phyloP scores from a whole-genome alignment of 768 basidiomycete species.

The Xerocomellus amylosporus region DNA sequence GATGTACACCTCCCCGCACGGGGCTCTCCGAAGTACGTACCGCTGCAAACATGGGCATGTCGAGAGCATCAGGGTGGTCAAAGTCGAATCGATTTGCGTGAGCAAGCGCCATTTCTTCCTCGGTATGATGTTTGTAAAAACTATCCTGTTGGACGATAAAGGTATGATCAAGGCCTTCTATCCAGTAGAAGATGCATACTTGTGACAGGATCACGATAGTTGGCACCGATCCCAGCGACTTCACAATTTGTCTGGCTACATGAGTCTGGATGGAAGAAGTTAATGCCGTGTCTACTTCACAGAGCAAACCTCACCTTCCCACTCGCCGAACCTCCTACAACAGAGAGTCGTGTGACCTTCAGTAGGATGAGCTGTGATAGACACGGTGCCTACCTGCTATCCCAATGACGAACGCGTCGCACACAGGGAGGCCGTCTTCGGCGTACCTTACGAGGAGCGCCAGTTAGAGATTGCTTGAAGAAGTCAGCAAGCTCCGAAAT shows the following conservation, averaged over 20 bases:
- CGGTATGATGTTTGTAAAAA: slow-evolving; percentile 82
- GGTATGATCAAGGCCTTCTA: not conserved
- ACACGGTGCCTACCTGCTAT: slow-evolving; percentile 62
- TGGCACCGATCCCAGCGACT: slow-evolving; percentile 77
- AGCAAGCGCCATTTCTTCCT: slow-evolving; percentile 80
- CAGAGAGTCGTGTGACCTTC: not conserved
- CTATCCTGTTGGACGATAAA: slow-evolving; percentile 59
- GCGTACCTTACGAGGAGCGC: slow-evolving; percentile 57
- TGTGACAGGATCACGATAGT: slow-evolving; percentile 90
- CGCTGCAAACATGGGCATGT: slow-evolving; percentile 80
- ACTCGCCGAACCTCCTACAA: slow-evolving; percentile 76
- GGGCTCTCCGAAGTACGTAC: slow-evolving; percentile 41
- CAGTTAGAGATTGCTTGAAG: slow-evolving; percentile 11
- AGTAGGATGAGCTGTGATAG: not conserved
- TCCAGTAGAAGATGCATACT: slow-evolving; percentile 35
- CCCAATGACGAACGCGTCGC: slow-evolving; percentile 80
- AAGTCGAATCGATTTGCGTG: slow-evolving; percentile 80
- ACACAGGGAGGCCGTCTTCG: slow-evolving; percentile 64
- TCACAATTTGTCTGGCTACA: slow-evolving; percentile 80
- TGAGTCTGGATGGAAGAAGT: slow-evolving; percentile 55
- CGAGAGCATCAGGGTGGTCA: slow-evolving; percentile 91
- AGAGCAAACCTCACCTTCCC: slow-evolving; percentile 61
- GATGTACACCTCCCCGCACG: not conserved
- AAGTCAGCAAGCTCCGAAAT: slow-evolving; percentile 8
- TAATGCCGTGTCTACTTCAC: not conserved